phyloP scores from a whole-genome alignment of 108 stramenopile species.

The Phaeodactylum tricornutum region DNA sequence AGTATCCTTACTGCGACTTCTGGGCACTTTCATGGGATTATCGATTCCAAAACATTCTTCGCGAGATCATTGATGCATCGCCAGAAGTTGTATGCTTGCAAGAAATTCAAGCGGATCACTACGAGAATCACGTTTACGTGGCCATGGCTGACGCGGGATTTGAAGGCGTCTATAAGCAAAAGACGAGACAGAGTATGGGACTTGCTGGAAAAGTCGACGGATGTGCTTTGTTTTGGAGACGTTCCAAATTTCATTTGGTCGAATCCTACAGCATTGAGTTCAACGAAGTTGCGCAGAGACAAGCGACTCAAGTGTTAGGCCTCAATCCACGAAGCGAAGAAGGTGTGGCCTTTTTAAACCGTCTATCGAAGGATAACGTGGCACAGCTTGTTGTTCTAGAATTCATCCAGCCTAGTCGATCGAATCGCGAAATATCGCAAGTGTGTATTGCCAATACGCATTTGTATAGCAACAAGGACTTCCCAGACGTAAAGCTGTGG shows the following conservation, averaged over 20 bases:
- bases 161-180: slow-evolving; percentile 96
- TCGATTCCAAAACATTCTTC: slow-evolving; percentile 83
- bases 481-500: slow-evolving; percentile 98
- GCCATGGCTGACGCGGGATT: slow-evolving; percentile 85
- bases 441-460: slow-evolving; percentile 97
- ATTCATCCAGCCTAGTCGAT: slow-evolving; percentile 53
- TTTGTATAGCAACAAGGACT: slow-evolving; percentile 97
- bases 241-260: slow-evolving; percentile 82
- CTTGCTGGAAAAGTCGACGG: slow-evolving; percentile 95
- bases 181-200: slow-evolving; percentile 93
- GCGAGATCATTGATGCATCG: slow-evolving; percentile 91
- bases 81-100: slow-evolving; percentile 97
- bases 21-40: slow-evolving; percentile 96
- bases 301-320: slow-evolving; percentile 80
- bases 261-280: slow-evolving; percentile 97
- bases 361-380: slow-evolving; percentile 95
- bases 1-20: slow-evolving; percentile 96
- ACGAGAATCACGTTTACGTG: slow-evolving; percentile 83
- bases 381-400: slow-evolving; percentile 95
- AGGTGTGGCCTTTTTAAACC: slow-evolving; percentile 74
- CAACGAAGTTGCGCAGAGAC: slow-evolving; percentile 89
- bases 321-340: slow-evolving; percentile 79
- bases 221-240: slow-evolving; percentile 97
- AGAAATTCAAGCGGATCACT: slow-evolving; percentile 98
- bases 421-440: slow-evolving; percentile 68